Evolutionary conservation across 164 flowering plant species (phyloP), one percentile per base, ranked within the genome.

Genomic region (Nelumbo lutea): DNA sequence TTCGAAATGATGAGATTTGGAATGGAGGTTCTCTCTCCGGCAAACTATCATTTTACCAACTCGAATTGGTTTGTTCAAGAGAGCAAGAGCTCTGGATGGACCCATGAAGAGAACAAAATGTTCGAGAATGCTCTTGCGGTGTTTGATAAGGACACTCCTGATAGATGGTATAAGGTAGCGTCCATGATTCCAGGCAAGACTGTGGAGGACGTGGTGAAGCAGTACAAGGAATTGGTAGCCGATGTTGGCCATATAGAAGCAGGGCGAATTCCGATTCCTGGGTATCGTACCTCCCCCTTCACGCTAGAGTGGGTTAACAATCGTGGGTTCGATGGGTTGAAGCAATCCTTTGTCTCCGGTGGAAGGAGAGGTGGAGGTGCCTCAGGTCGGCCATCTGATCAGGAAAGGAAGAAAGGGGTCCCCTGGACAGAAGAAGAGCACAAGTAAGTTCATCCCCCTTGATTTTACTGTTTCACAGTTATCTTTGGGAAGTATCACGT

Each of bases 391-490:
- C 72, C 83, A 52, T 59, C 75, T 57, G 96, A 87, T 44, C 88
- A 81, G 61, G 96, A 88, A 65, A 82, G 93, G 83, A 90, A 84
- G 79, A 90, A 90, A 73, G 96, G 96, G 2, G 83, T 88, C 9
- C 94, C 94, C 3, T 89, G 94, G 96, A 86, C 91, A 2, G 91
- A 89, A 76, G 92, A 90, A 45, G 96, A 90, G 48, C 96, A 90
- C 81, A 88, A 89, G 96, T 90, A 68, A 59, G 8, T 69, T 53
- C 42, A 5, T 6, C 6, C 39, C 7, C 48, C 48, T 46, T 27
- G 27, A 27, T 27, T 27, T 27, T 27, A 27, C 27, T 27, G 27
- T 27, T 27, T 27, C 11, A 6, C 53, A 6, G 53, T 50, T 50
- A 3, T 50, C 53, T 27, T 27, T 27, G 27, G 27, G 27, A 27